phyloP scores from a whole-genome alignment of 1,284 basidiomycete species.

The Ustilago lituana region DNA sequence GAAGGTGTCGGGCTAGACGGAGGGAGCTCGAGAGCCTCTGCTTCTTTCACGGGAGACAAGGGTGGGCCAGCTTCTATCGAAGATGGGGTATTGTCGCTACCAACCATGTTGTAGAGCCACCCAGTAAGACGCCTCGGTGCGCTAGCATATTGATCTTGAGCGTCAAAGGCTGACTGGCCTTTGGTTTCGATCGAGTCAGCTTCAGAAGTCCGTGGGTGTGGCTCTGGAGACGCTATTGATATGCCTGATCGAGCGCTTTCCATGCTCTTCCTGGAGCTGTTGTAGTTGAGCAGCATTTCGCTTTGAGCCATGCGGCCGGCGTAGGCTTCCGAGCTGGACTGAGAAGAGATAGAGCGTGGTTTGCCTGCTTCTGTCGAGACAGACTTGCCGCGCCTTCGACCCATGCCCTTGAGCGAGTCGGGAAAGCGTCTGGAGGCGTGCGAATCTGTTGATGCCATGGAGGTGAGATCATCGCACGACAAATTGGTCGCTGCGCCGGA shows the following conservation, averaged over 20 bases:
- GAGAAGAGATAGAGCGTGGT: conserved; percentile 20
- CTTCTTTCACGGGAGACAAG: conserved; percentile 35
- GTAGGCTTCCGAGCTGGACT: conserved; percentile 26
- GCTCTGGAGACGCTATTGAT: conserved; percentile 18
- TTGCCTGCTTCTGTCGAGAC: conserved; percentile 18
- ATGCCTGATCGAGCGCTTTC: conserved; percentile 28
- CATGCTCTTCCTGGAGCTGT: conserved; percentile 21
- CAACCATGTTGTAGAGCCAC: conserved; percentile 56
- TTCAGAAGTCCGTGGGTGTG: conserved; percentile 19
- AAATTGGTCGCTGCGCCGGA: conserved; percentile 5
- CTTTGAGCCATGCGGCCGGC: conserved; percentile 10
- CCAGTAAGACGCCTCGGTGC: conserved; percentile 53
- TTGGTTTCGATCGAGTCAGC: neutral
- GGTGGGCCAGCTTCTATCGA: conserved; percentile 19
- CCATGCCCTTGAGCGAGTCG: conserved; percentile 35
- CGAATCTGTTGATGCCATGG: conserved; percentile 19
- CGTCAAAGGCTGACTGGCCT: neutral
- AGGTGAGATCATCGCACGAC: conserved; percentile 29
- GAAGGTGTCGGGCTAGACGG: conserved; percentile 10
- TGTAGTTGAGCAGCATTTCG: conserved; percentile 2
- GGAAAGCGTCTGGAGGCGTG: conserved; percentile 33
- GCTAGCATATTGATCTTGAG: conserved; percentile 6
- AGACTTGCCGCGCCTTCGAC: conserved; percentile 22
- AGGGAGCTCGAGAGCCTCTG: conserved; percentile 14
- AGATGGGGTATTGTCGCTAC: conserved; percentile 29